Percentiles rank a stretch among this genome's conserved stretches.
phyloP scores from a whole-genome alignment of 2,329 filamentous ascomycete species.

The Diatrype stigma region DNA sequence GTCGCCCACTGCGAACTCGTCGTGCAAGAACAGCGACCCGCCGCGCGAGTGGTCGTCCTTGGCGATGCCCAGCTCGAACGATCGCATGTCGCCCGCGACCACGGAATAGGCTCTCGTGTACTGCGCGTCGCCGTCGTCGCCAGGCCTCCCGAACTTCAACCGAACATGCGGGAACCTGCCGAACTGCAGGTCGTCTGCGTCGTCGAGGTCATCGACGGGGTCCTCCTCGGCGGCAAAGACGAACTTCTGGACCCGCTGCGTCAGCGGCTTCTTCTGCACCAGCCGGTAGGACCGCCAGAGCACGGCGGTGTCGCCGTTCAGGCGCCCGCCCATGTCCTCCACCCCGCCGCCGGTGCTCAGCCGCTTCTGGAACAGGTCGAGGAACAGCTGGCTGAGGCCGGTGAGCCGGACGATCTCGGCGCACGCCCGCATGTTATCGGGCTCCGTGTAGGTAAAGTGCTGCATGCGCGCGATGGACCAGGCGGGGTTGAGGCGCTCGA shows the following conservation, averaged over 20 bases:
- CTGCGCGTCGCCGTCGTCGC: conserved; percentile 48
- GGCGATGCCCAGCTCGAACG: conserved; percentile 56
- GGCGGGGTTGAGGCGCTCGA: conserved; percentile 49
- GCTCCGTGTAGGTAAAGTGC: conserved; percentile 54
- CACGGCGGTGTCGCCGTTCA: conserved; percentile 22
- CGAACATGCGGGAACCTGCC: conserved; percentile 49
- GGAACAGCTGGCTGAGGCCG: conserved; percentile 43
- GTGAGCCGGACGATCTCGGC: conserved; percentile 46
- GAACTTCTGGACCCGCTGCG: conserved; percentile 45
- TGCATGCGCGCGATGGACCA: conserved; percentile 61
- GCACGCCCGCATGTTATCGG: conserved; percentile 45
- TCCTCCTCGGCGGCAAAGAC: conserved; percentile 43
- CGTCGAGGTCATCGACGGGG: conserved; percentile 21
- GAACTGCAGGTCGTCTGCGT: conserved; percentile 29
- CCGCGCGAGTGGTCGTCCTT: conserved; percentile 52
- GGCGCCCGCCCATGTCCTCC: conserved; percentile 25
- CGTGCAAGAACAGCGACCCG: conserved; percentile 56
- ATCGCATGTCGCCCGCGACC: conserved; percentile 44
- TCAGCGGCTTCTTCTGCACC: conserved; percentile 46
- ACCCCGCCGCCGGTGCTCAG: conserved; percentile 38
- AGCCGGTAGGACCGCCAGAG: conserved; percentile 44
- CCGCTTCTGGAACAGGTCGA: conserved; percentile 42
- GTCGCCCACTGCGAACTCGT: conserved; percentile 45
- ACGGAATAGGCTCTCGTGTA: conserved; percentile 54
- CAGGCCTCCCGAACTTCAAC: conserved; percentile 52